Conservation (phyloP, 2,329 filamentous ascomycete species). For the Coleophoma cylindrospora region DNA sequence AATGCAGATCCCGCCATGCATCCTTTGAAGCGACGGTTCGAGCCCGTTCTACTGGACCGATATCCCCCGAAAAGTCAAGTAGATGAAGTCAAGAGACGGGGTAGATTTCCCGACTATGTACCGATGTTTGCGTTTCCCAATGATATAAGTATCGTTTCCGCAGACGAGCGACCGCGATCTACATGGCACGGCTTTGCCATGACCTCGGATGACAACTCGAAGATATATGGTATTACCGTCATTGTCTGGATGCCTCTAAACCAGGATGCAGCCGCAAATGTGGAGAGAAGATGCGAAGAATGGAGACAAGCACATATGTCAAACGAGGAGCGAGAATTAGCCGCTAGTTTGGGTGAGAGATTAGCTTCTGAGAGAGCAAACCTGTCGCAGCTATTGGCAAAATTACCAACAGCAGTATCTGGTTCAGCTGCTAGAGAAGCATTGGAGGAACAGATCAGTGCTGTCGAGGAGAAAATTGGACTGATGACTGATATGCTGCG, state of each 20-base stretch:
- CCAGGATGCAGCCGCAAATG: constrained; percentile 73
- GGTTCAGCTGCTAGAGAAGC: constrained; percentile 76
- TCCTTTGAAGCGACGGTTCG: constrained; percentile 86
- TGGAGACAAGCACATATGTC: constrained; percentile 87
- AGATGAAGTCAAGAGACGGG: constrained; percentile 75
- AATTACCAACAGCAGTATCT: constrained; percentile 74
- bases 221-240: constrained; percentile 85
- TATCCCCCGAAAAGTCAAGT: constrained; percentile 81
- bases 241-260: constrained; percentile 91
- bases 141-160: constrained; percentile 94
- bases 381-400: constrained; percentile 79
- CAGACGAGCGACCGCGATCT: constrained; percentile 88
- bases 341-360: constrained; percentile 83
- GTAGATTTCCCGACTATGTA: constrained; percentile 92
- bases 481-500: constrained; percentile 95
- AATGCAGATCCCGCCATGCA: constrained; percentile 91
- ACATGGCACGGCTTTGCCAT: constrained; percentile 99
- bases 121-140: constrained; percentile 99
- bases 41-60: constrained; percentile 91
- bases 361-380: constrained; percentile 84
- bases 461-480: constrained; percentile 93
- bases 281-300: constrained; percentile 77
- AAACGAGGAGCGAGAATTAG: constrained; percentile 83
- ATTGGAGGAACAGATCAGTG: constrained; percentile 90
- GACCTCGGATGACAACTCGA: constrained; percentile 89